Conservation (phyloP, 495 filamentous ascomycete genomes). For the Aspergillus saccharolyticus region DNA sequence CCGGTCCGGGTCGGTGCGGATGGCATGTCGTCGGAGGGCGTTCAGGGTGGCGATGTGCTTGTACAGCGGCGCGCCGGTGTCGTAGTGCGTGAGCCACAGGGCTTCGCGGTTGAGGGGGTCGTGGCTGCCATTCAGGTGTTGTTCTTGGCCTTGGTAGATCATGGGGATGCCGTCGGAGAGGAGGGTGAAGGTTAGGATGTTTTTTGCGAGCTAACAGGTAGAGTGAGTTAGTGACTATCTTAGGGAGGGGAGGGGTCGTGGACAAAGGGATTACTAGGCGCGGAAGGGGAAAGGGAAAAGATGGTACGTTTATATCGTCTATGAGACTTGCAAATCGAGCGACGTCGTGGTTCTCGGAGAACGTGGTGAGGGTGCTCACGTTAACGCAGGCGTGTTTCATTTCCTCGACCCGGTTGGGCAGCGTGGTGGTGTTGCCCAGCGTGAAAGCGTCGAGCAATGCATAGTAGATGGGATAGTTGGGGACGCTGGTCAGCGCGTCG, state of each 20-base stretch:
- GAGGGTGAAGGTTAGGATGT: slow-evolving; percentile 66
- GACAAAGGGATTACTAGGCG: slow-evolving; percentile 21
- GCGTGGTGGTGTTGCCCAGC: slow-evolving; percentile 45
- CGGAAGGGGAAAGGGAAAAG: no score
- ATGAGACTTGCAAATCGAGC: slow-evolving; percentile 52
- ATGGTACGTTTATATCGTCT: slow-evolving; percentile 37
- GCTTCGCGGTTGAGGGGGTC: slow-evolving; percentile 70
- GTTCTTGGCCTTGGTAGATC: slow-evolving; percentile 68
- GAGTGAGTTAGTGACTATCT: not conserved
- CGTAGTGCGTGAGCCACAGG: slow-evolving; percentile 64
- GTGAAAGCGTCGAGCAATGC: slow-evolving; percentile 56
- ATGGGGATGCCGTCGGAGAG: slow-evolving; percentile 64
- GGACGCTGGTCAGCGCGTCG: slow-evolving; percentile 39
- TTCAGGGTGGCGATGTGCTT: slow-evolving; percentile 53
- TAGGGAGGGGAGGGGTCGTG: not conserved
- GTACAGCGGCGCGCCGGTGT: slow-evolving; percentile 56
- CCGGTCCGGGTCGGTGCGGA: slow-evolving; percentile 34
- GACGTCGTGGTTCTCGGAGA: slow-evolving; percentile 77
- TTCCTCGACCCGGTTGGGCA: slow-evolving; percentile 46
- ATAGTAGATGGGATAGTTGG: slow-evolving; percentile 70
- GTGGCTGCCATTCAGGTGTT: slow-evolving; percentile 54
- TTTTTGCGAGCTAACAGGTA: slow-evolving; percentile 47
- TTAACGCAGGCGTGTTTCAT: slow-evolving; percentile 52
- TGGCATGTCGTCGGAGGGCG: slow-evolving; percentile 53
- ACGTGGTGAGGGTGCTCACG: slow-evolving; percentile 58